phyloP scores from a whole-genome alignment of 257 asterid species.

The Ilex asprella region DNA sequence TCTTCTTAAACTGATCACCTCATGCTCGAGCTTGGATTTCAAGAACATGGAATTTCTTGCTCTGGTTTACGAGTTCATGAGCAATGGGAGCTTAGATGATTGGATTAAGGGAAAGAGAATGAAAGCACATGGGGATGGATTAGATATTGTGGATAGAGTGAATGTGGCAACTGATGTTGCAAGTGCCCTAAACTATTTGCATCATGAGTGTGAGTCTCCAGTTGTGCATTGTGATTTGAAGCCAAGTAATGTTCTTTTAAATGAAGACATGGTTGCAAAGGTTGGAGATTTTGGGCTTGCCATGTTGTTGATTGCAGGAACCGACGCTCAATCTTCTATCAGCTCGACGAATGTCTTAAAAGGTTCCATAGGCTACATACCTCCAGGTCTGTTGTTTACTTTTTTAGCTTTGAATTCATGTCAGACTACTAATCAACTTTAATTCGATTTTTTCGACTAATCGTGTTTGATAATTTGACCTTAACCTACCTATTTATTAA shows the following conservation, averaged over 20 bases:
- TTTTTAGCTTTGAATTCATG: background rate
- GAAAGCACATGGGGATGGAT: conserved; percentile 11
- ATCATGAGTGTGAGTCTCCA: conserved; percentile 35
- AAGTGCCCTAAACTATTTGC: conserved; percentile 43
- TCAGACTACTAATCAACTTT: too few species aligned
- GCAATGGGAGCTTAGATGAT: conserved; percentile 59
- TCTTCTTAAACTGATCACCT: conserved; percentile 46
- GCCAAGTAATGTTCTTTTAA: conserved; percentile 53
- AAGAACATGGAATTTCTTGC: conserved; percentile 43
- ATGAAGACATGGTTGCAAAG: conserved; percentile 47
- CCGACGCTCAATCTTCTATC: conserved; percentile 19
- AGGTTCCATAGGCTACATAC: conserved; percentile 69
- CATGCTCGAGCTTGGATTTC: conserved; percentile 42
- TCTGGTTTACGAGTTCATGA: conserved; percentile 45
- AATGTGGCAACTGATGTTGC: conserved; percentile 41
- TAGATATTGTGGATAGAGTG: conserved; percentile 26
- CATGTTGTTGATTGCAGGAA: conserved; percentile 22
- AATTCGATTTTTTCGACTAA: too few species aligned
- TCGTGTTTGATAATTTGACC: too few species aligned
- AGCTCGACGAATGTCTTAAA: conserved; percentile 41
- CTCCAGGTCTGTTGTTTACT: conserved; percentile 44
- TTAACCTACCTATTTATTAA: too few species aligned
- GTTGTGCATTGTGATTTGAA: conserved; percentile 55
- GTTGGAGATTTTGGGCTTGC: conserved; percentile 63
- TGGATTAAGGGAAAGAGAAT: conserved; percentile 45